These are phyloP conservation scores for Kodamaea derodonti DNA, from an alignment of 1,139 yeast species.

Conservation along the genomic window DNA sequence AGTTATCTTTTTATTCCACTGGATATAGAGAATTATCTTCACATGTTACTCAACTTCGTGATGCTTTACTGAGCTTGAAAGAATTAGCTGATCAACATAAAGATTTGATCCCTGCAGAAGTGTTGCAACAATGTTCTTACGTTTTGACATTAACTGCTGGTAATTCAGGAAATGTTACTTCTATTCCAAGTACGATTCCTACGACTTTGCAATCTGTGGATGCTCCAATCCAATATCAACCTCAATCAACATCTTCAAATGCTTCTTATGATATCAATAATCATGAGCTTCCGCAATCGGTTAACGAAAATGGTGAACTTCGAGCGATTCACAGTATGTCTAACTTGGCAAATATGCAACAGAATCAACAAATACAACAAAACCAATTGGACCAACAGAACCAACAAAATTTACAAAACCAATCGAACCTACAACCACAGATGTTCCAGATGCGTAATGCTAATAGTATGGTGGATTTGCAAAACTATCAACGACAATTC, in stretches of 20 bases:
- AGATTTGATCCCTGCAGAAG: slow-evolving; percentile 14
- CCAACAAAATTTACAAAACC: slow-evolving; percentile 7
- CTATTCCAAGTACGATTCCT: slow-evolving; percentile 33
- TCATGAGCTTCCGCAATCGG: slow-evolving; percentile 6
- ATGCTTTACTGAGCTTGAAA: slow-evolving; percentile 53
- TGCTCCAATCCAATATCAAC: slow-evolving; percentile 11
- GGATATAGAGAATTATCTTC: slow-evolving; percentile 68
- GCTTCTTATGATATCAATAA: slow-evolving; percentile 9
- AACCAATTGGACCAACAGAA: slow-evolving; percentile 3
- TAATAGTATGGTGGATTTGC: slow-evolving; percentile 35
- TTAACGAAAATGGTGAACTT: slow-evolving; percentile 16
- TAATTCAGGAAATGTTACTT: slow-evolving; percentile 16
- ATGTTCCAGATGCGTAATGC: slow-evolving; percentile 25
- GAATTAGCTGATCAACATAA: slow-evolving; percentile 36
- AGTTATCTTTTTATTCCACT: slow-evolving; percentile 60
- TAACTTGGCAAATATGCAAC: slow-evolving; percentile 24
- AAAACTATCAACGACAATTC: slow-evolving; percentile 12
- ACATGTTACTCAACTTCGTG: slow-evolving; percentile 55
- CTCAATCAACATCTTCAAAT: background rate
- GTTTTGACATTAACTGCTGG: slow-evolving; percentile 22
- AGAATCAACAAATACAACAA: slow-evolving; percentile 6
- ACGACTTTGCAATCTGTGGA: slow-evolving; percentile 21
- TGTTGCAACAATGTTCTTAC: slow-evolving; percentile 15
- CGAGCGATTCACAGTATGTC: slow-evolving; percentile 39
- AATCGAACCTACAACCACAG: slow-evolving; percentile 5